A percentile compares a stretch with the other conserved stretches of the same genome.
Conservation (phyloP, 768 basidiomycete species). For the Pulveroboletus sp. region DNA sequence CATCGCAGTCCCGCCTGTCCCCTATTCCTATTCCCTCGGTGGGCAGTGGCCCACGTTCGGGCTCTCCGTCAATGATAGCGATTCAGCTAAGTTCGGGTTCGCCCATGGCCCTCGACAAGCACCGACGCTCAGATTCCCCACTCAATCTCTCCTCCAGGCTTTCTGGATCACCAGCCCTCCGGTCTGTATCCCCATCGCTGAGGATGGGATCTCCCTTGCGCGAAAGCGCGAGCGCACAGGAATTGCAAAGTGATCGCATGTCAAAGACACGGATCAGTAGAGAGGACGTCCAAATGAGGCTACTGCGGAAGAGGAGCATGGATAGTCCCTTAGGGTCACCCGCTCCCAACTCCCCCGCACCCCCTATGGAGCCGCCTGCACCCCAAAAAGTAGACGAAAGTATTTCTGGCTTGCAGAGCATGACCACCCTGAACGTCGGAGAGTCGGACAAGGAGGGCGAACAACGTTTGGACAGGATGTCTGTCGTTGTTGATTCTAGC, state of each 20-base stretch:
- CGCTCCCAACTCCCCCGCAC: conserved; percentile 9
- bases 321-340: conserved; percentile 38
- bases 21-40: not conserved
- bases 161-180: conserved; percentile 18
- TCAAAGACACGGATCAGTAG: conserved; percentile 46
- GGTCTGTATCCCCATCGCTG: conserved; percentile 19
- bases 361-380: not conserved
- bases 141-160: conserved; percentile 14
- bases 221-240: conserved; percentile 20
- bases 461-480: conserved; percentile 37
- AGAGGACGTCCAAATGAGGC: conserved; percentile 49
- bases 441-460: conserved; percentile 23
- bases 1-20: conserved; percentile 3
- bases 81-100: conserved; percentile 18
- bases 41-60: not conserved
- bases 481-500: conserved; percentile 36
- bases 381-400: not conserved
- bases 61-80: conserved; percentile 8
- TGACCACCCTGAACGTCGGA: not conserved
- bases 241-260: conserved; percentile 16
- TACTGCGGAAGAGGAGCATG: conserved; percentile 42
- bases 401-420: not conserved
- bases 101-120: conserved; percentile 15
- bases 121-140: conserved; percentile 23
- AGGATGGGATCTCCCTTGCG: conserved; percentile 29